Percentiles rank a stretch among this genome's conserved stretches.
Conservation (phyloP, 1,139 yeast genomes). For the Hansenula sp. region DNA sequence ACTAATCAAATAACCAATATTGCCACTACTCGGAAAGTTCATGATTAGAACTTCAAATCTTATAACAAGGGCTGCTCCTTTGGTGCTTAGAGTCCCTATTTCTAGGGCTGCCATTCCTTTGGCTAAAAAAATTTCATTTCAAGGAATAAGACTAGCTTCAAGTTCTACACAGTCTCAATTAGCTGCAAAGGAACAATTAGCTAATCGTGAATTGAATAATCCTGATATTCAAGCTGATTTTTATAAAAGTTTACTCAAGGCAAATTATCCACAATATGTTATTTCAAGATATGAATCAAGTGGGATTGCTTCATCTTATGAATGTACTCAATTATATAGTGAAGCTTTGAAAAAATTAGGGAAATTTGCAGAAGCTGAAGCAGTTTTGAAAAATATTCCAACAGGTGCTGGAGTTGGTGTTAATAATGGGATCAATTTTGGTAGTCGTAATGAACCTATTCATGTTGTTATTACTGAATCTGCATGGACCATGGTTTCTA, state of each 20-base stretch:
- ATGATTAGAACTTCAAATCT: slow-evolving; percentile 2
- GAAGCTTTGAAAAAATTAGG: slow-evolving; percentile 81
- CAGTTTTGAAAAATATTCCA: slow-evolving; percentile 28
- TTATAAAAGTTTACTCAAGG: slow-evolving; percentile 63
- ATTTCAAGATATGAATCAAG: slow-evolving; percentile 89
- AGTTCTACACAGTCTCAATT: slow-evolving; percentile 26
- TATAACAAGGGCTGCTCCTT: slow-evolving; percentile 1
- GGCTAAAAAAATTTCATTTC: background rate
- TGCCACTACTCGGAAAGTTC: slow-evolving; percentile 1
- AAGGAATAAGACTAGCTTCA: slow-evolving; percentile 18
- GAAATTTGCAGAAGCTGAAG: slow-evolving; percentile 70
- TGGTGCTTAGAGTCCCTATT: slow-evolving; percentile 3
- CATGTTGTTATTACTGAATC: slow-evolving; percentile 91
- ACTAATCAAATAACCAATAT: too few relatives aligned
- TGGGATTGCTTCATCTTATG: slow-evolving; percentile 77
- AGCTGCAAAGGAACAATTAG: slow-evolving; percentile 74
- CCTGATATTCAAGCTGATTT: slow-evolving; percentile 76
- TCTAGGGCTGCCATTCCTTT: slow-evolving; percentile 3
- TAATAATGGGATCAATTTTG: slow-evolving; percentile 22
- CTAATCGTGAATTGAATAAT: slow-evolving; percentile 68
- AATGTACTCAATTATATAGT: slow-evolving; percentile 70
- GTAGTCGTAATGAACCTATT: slow-evolving; percentile 58
- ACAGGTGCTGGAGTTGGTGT: slow-evolving; percentile 19
- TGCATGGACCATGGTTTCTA: slow-evolving; percentile 67
- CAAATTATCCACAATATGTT: slow-evolving; percentile 90